Conservation (phyloP, 371 early-diverging fungal genomes). For the Zychaea mexicana region DNA sequence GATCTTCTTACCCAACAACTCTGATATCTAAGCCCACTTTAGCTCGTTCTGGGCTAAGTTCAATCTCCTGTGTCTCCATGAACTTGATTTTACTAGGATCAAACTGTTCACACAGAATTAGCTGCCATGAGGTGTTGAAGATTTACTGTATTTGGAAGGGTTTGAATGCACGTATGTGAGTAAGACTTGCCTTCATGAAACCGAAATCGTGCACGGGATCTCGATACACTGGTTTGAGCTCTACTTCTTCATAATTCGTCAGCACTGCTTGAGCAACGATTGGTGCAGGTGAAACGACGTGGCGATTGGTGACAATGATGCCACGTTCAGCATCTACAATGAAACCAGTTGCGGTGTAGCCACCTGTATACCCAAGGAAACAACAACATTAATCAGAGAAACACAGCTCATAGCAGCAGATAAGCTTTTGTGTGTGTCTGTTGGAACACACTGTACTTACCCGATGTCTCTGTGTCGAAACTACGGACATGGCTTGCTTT, state of each 20-base stretch:
- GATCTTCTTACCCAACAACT: slow-evolving; percentile 70
- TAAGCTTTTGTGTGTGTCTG: no score
- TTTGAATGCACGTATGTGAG: no score
- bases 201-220: slow-evolving; percentile 93
- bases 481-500: slow-evolving; percentile 81
- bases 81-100: slow-evolving; percentile 78
- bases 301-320: slow-evolving; percentile 86
- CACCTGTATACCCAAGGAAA: slow-evolving; percentile 39
- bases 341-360: slow-evolving; percentile 86
- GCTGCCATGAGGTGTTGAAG: no score
- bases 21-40: slow-evolving; percentile 82
- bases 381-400: no score
- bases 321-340: slow-evolving; percentile 85
- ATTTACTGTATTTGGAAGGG: no score
- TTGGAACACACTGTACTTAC: slow-evolving; percentile 48
- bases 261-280: slow-evolving; percentile 81
- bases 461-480: slow-evolving; percentile 89
- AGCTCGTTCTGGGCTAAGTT: slow-evolving; percentile 73
- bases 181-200: slow-evolving; percentile 60
- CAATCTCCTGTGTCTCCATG: slow-evolving; percentile 71
- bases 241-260: slow-evolving; percentile 88
- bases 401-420: no score
- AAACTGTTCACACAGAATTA: slow-evolving; percentile 52
- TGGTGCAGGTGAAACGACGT: slow-evolving; percentile 87
- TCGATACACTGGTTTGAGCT: slow-evolving; percentile 76